phyloP scores from a whole-genome alignment of 83 land plant genomes.

The Thuja plicata region DNA sequence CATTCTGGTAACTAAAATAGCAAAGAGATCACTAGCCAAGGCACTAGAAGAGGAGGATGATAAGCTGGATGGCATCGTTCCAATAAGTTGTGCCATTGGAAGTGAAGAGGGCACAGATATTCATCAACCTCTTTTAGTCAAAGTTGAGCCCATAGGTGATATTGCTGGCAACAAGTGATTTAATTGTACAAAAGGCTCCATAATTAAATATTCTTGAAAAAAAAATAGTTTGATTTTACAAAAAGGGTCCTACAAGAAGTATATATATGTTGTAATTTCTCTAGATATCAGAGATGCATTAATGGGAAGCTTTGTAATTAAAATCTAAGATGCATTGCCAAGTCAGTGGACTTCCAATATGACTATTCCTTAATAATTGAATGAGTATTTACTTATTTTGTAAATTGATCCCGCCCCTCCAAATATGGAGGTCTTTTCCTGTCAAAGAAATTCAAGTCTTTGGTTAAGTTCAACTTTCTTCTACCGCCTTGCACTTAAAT shows the following conservation, averaged over 20 bases:
- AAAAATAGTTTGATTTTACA: neutral
- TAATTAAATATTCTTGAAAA: neutral
- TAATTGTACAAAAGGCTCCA: neutral
- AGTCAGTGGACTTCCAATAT: neutral
- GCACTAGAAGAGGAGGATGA: slow-evolving; percentile 11
- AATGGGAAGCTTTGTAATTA: neutral
- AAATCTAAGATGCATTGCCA: neutral
- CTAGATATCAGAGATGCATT: neutral
- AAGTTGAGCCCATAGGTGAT: neutral
- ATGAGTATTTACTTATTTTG: neutral
- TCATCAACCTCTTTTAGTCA: slow-evolving; percentile 5
- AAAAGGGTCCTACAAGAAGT: neutral
- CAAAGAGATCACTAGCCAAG: slow-evolving; percentile 4
- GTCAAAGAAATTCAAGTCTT: neutral
- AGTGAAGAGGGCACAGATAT: neutral
- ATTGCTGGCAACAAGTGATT: neutral
- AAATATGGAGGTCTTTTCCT: neutral
- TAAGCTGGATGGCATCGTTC: neutral
- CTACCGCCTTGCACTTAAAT: neutral
- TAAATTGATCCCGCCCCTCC: no score
- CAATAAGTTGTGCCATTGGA: neutral
- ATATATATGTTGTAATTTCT: neutral
- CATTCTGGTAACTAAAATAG: neutral
- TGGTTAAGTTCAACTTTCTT: neutral
- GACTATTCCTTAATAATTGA: neutral